Evolutionary conservation across 169 alveolate species (phyloP), one percentile per base, ranked within the genome.

Genomic region (Besnoitia besnoiti): DNA sequence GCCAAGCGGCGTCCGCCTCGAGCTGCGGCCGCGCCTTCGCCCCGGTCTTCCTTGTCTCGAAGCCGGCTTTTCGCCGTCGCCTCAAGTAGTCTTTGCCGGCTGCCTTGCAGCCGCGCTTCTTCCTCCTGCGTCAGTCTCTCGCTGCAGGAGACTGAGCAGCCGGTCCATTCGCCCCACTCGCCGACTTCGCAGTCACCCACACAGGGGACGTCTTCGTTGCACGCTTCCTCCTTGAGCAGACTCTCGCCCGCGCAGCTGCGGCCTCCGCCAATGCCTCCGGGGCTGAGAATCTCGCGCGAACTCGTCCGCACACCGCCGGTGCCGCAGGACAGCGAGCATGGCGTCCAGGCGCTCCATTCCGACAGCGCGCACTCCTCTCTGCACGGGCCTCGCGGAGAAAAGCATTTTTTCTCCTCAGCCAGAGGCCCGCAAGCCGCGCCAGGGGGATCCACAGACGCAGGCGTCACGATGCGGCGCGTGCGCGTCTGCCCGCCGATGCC

Each of bases 131-230:
- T 80, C 75, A 73, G 79, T 33, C 91, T 90, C 50, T 77, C 73
- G 62, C 95, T 94, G 82, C 97, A 95, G 46, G 92, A 85, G 8
- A 90, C 89, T n/a, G 93, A 93, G 67, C 97, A 95, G 12, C 85
- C 95, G 0, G 94, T 75, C 97, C 97, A 95, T 46, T 89, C 92
- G 40, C 92, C 77, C 97, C 97, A 95, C 35, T 84, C 93, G 40
- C 95, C 91, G 37, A 94, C 97, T 0, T 84, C 89, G 89, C 97
- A 95, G 85, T 90, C 95, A 62, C 88, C 47, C 77, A 44, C 80
- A 47, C 92, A 85, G 47, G 89, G 84, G 27, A 33, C 27, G 12
- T 82, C 77, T 44, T 62, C 55, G 73, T 84, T 91, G 88, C 94
- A 91, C 10, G 82, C 94, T 47, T 84, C 89, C 33, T 73, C 80